Conservation (phyloP, 2,329 filamentous ascomycete species). For the Neophaeococcomyces mojaviensis region DNA sequence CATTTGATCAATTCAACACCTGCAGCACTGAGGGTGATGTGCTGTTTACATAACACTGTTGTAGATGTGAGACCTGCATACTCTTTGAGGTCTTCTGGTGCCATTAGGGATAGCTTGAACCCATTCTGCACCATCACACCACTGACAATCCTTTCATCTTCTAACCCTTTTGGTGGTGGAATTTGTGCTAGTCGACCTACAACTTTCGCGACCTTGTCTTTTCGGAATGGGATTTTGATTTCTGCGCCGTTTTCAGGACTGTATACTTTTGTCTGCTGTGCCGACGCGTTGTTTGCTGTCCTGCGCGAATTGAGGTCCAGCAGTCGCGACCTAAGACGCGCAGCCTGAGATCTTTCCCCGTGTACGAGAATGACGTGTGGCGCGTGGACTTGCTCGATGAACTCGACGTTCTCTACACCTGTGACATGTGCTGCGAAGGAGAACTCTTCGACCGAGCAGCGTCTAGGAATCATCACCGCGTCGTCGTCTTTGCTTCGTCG, state of each 20-base stretch:
- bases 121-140: conserved; percentile 96
- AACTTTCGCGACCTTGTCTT: conserved; percentile 91
- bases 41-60: conserved; percentile 85
- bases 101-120: conserved; percentile 95
- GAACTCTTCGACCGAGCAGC: conserved; percentile 89
- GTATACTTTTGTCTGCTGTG: conserved; percentile 80
- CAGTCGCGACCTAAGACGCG: conserved; percentile 87
- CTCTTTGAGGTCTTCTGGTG: conserved; percentile 87
- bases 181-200: conserved; percentile 86
- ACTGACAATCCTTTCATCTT: conserved; percentile 58
- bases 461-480: conserved; percentile 83
- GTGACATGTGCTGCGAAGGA: conserved; percentile 97
- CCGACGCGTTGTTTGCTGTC: conserved; percentile 48
- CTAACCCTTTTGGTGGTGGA: conserved; percentile 55
- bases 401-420: conserved; percentile 89
- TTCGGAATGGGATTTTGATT: conserved; percentile 86
- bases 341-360: conserved; percentile 97
- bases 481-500: conserved; percentile 59
- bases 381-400: conserved; percentile 88
- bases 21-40: conserved; percentile 77
- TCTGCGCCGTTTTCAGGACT: conserved; percentile 93
- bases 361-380: conserved; percentile 96
- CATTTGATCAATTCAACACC: conserved; percentile 87
- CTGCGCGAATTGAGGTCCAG: conserved; percentile 70
- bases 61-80: conserved; percentile 97